Conservation (phyloP, 169 alveolate genomes). For the Eimeria mitis region DNA sequence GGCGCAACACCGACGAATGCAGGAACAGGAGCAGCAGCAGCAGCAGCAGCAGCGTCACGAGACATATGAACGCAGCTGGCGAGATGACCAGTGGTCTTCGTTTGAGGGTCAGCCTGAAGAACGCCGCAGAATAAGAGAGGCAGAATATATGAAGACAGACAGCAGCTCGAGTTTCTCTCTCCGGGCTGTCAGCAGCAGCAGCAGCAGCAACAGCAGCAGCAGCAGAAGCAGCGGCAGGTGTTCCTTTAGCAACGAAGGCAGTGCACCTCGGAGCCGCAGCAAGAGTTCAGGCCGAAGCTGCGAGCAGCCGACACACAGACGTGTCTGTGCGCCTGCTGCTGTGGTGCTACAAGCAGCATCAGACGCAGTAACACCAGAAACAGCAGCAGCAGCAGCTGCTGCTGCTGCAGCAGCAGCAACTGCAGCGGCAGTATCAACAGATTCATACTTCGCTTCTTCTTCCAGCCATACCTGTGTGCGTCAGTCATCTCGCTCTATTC, state of each 20-base stretch:
- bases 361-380: background rate
- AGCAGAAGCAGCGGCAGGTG: background rate
- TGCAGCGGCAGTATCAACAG: background rate
- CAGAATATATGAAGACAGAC: background rate
- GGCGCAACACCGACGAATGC: too few relatives aligned
- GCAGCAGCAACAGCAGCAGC: background rate
- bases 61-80: background rate
- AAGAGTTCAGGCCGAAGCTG: background rate
- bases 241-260: background rate
- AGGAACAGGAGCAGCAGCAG: background rate
- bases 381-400: conserved; percentile 1
- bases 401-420: too few relatives aligned
- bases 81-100: background rate
- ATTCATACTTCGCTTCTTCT: background rate
- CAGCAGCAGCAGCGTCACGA: conserved; percentile 3
- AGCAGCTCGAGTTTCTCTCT: background rate
- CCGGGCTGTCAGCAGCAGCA: background rate
- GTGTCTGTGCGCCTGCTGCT: background rate
- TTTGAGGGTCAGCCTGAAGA: background rate
- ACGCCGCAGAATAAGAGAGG: background rate
- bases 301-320: background rate
- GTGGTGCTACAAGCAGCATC: background rate
- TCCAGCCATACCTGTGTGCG: background rate
- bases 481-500: background rate
- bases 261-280: background rate